Evolutionary conservation across 2,329 filamentous ascomycete species (phyloP).

Genomic region (Pseudogymnoascus sp.): DNA sequence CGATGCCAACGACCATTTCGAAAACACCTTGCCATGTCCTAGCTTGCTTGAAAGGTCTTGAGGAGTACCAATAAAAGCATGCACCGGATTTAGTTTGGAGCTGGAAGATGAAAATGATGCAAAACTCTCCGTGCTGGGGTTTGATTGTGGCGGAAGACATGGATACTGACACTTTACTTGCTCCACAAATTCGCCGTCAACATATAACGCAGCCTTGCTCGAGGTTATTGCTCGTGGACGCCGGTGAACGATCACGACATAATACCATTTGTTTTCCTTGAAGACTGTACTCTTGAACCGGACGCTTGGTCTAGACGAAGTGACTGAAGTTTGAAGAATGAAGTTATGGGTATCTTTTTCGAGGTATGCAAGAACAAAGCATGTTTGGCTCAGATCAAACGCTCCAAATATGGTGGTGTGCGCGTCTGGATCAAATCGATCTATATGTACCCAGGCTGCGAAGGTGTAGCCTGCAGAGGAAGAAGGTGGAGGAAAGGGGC

Average conservation of each 20-base stretch:
- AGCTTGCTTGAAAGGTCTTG: constrained; percentile 71
- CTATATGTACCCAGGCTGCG: constrained; percentile 78
- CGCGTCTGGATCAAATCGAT: constrained; percentile 71
- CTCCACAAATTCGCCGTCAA: constrained; percentile 90
- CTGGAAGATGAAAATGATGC: constrained; percentile 55
- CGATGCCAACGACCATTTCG: constrained; percentile 81
- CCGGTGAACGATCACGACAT: constrained; percentile 80
- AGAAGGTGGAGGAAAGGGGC: constrained; percentile 71
- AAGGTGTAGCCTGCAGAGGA: constrained; percentile 79
- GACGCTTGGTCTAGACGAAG: constrained; percentile 76
- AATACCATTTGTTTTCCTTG: constrained; percentile 75
- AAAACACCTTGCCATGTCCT: constrained; percentile 63
- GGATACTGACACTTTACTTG: constrained; percentile 87
- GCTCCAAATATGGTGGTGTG: constrained; percentile 96
- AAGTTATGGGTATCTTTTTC: constrained; percentile 90
- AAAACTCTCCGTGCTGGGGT: constrained; percentile 57
- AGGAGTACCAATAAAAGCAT: constrained; percentile 89
- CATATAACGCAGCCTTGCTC: constrained; percentile 77
- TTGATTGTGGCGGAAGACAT: constrained; percentile 56
- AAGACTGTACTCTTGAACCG: constrained; percentile 82
- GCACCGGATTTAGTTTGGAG: constrained; percentile 58
- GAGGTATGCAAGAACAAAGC: constrained; percentile 87
- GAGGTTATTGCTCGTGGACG: constrained; percentile 58
- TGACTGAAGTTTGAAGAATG: constrained; percentile 91
- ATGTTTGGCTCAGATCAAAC: constrained; percentile 84